Percentiles rank a stretch among this genome's conserved stretches.
phyloP scores from a whole-genome alignment of 1,284 basidiomycete genomes.

The Pseudozyma thailandica region DNA sequence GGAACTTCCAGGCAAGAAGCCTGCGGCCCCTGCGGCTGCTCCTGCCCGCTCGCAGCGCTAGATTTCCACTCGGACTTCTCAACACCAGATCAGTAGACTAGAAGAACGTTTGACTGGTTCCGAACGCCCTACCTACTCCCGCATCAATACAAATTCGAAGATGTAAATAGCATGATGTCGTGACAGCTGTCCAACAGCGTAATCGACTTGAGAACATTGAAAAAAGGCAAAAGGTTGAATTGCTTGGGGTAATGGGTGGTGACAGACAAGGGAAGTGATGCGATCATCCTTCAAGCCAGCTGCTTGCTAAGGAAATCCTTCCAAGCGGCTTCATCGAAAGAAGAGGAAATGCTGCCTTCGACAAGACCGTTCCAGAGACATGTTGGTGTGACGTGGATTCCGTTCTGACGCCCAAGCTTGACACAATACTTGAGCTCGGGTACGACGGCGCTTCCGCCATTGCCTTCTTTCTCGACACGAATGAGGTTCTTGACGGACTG shows the following conservation, averaged over 20 bases:
- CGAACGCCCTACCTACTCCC: too few relatives aligned
- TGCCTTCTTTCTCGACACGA: slow-evolving; percentile 75
- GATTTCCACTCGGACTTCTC: not conserved
- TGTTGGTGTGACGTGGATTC: slow-evolving; percentile 90
- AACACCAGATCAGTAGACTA: too few relatives aligned
- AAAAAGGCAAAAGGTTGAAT: not conserved
- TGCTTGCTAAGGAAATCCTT: slow-evolving; percentile 79
- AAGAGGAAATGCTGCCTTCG: slow-evolving; percentile 80
- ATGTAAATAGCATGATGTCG: too few relatives aligned
- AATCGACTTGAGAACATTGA: too few relatives aligned
- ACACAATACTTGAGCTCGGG: slow-evolving; percentile 84
- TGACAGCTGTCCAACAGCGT: too few relatives aligned
- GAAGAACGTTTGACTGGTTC: too few relatives aligned
- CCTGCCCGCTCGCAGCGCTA: slow-evolving; percentile 28
- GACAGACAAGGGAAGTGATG: slow-evolving; percentile 3
- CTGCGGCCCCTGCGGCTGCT: slow-evolving; percentile 32
- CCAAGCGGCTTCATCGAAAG: slow-evolving; percentile 88
- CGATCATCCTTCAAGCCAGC: slow-evolving; percentile 66
- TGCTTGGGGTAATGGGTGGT: not conserved
- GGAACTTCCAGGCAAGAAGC: slow-evolving; percentile 64
- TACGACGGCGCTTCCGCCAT: slow-evolving; percentile 80
- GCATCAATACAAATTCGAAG: too few relatives aligned
- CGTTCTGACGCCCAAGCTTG: slow-evolving; percentile 89
- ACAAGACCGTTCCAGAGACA: slow-evolving; percentile 76
- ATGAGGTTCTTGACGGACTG: slow-evolving; percentile 75